A percentile compares a stretch with the other conserved stretches of the same genome.
Evolutionary conservation across 2,329 filamentous ascomycete species (phyloP).

Genomic region (Aspergillus hiratsukae): DNA sequence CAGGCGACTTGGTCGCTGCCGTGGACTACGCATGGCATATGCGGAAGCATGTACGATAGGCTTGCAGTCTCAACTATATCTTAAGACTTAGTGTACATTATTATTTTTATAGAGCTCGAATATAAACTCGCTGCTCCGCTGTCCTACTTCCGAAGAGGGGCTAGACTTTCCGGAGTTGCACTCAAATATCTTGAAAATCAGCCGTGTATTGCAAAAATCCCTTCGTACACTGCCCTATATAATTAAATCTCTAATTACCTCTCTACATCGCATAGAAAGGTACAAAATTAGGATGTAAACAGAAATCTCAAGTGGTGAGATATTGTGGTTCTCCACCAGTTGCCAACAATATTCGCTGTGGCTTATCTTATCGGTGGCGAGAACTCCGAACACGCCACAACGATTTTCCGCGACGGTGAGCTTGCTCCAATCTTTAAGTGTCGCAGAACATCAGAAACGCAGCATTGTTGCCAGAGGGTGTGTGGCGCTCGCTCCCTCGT

Average conservation of each 20-base stretch:
- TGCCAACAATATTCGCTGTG: not conserved
- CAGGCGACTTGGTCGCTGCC: not conserved
- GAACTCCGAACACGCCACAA: slow-evolving; percentile 23
- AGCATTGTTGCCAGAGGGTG: slow-evolving; percentile 15
- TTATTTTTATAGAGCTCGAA: not conserved
- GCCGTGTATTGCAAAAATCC: not conserved
- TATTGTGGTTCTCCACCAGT: not conserved
- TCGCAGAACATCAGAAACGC: slow-evolving; percentile 3
- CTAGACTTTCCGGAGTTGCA: not conserved
- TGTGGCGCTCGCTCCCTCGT: slow-evolving; percentile 17
- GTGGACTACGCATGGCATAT: not conserved
- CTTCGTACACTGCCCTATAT: too few relatives aligned
- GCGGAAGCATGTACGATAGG: not conserved
- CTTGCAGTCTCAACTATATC: not conserved
- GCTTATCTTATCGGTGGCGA: slow-evolving; percentile 34
- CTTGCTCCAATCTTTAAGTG: slow-evolving; percentile 11
- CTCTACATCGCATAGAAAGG: too few relatives aligned
- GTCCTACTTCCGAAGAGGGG: not conserved
- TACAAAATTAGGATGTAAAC: not conserved
- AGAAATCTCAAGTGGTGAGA: not conserved
- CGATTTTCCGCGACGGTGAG: slow-evolving; percentile 32
- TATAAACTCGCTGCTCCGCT: not conserved
- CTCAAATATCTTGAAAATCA: not conserved
- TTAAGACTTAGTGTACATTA: not conserved
- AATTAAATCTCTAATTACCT: too few relatives aligned